phyloP scores from a whole-genome alignment of 1,284 basidiomycete genomes.

The Cerrena zonata region DNA sequence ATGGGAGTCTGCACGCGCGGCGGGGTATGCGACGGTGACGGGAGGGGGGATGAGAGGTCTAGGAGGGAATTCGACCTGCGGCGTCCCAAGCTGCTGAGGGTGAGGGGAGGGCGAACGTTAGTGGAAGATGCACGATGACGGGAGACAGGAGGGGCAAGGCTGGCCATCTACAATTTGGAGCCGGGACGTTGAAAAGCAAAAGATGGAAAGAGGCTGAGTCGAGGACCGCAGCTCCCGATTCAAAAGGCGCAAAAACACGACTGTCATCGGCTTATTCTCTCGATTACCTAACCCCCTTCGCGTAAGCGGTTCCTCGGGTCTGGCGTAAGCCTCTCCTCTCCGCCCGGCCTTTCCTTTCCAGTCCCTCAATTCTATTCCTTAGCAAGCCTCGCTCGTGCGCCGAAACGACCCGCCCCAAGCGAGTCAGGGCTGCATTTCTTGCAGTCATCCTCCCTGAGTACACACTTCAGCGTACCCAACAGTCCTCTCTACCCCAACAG shows the following conservation, averaged over 20 bases:
- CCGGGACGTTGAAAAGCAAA: conserved; percentile 19
- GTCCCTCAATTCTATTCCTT: too few species aligned
- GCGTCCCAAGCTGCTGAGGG: conserved; percentile 45
- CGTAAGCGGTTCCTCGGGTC: too few species aligned
- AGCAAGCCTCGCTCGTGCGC: background rate
- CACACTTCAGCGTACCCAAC: too few species aligned
- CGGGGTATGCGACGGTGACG: conserved; percentile 22
- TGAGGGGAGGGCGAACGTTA: conserved; percentile 49
- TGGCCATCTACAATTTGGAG: conserved; percentile 15
- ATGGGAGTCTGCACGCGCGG: conserved; percentile 19
- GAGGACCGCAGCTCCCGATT: too few species aligned
- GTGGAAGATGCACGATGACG: conserved; percentile 59
- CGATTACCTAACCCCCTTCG: conserved; percentile 4
- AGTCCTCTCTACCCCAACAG: too few species aligned
- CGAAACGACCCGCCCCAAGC: too few species aligned
- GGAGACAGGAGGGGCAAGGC: conserved; percentile 29
- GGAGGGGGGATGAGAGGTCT: conserved; percentile 26
- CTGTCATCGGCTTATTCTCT: background rate
- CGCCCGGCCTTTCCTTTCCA: too few species aligned
- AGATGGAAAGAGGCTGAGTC: conserved; percentile 5
- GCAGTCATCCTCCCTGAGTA: too few species aligned
- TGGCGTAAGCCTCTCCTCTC: too few species aligned
- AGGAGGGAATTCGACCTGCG: conserved; percentile 41
- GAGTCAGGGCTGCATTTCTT: too few species aligned
- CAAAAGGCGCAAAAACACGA: too few species aligned